Conservation (phyloP, 805 yeast species). For the Wickerhamomyces chambardii region DNA sequence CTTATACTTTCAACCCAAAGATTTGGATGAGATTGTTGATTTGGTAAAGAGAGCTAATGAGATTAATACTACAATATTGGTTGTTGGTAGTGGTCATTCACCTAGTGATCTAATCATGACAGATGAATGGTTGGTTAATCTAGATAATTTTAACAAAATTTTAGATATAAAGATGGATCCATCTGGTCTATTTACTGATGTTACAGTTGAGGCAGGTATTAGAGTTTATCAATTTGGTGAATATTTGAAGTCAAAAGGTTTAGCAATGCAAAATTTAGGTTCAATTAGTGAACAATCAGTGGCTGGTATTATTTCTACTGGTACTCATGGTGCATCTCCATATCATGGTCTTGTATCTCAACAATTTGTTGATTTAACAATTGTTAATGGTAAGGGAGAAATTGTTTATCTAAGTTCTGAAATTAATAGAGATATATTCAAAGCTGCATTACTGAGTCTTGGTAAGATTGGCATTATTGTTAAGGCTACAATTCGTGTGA, state of each 20-base stretch:
- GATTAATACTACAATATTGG: conserved; percentile 57
- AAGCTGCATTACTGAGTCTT: conserved; percentile 75
- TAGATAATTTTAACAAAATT: conserved; percentile 66
- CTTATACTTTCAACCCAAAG: conserved; percentile 69
- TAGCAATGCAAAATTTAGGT: conserved; percentile 87
- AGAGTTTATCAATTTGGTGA: conserved; percentile 70
- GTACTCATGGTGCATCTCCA: conserved; percentile 94
- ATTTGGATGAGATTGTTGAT: conserved; percentile 55
- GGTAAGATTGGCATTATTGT: conserved; percentile 91
- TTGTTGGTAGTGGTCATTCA: conserved; percentile 92
- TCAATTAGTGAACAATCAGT: conserved; percentile 90
- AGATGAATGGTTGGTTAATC: conserved; percentile 76
- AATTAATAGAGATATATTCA: conserved; percentile 63
- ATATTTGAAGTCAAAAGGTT: conserved; percentile 47
- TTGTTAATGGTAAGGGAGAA: conserved; percentile 73
- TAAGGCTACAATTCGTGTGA: conserved; percentile 74
- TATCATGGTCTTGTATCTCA: conserved; percentile 87
- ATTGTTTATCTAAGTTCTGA: conserved; percentile 36
- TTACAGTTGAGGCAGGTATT: conserved; percentile 92
- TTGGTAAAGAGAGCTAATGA: conserved; percentile 60
- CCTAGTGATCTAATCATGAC: conserved; percentile 91
- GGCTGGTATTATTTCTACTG: conserved; percentile 95
- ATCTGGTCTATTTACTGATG: conserved; percentile 71
- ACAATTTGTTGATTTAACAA: conserved; percentile 70
- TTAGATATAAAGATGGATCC: conserved; percentile 34